Evolutionary conservation across 441 rosid genomes (phyloP).

Genomic region (Geranium incanum): DNA sequence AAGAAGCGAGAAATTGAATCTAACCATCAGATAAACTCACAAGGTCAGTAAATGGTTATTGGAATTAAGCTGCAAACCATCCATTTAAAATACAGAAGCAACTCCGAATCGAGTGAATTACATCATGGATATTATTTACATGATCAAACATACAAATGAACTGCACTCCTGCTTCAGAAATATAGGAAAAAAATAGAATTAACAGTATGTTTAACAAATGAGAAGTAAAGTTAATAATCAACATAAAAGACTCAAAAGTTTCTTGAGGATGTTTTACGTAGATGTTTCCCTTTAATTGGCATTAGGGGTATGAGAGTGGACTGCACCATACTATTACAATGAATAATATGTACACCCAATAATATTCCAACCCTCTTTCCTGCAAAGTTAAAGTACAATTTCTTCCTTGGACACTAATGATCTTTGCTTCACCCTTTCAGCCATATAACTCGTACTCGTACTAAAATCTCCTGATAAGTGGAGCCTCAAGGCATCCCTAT

Average conservation of each 20-base stretch:
- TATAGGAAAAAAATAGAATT: not conserved
- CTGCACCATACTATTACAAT: not conserved
- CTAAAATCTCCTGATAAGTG: not conserved
- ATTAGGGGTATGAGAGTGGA: not conserved
- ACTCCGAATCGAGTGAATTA: slow-evolving; percentile 23
- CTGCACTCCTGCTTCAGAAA: slow-evolving; percentile 15
- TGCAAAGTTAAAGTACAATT: not conserved
- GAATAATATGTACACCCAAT: not conserved
- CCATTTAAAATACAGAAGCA: slow-evolving; percentile 19
- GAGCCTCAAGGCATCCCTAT: not conserved
- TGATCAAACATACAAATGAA: slow-evolving; percentile 15
- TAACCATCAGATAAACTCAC: slow-evolving; percentile 22
- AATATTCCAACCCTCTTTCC: not conserved
- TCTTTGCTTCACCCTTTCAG: not conserved
- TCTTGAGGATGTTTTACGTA: not conserved
- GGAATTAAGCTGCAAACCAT: slow-evolving; percentile 25
- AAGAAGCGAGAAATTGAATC: not conserved
- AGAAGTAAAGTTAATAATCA: not conserved
- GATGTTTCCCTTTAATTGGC: not conserved
- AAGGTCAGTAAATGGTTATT: slow-evolving; percentile 18
- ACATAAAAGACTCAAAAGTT: not conserved
- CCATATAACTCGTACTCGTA: not conserved
- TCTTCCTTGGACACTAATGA: slow-evolving; percentile 2
- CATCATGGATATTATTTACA: slow-evolving; percentile 19
- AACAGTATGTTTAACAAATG: not conserved